Evolutionary conservation across 768 basidiomycete genomes (phyloP).

Genomic region (Heimioporus sp.): DNA sequence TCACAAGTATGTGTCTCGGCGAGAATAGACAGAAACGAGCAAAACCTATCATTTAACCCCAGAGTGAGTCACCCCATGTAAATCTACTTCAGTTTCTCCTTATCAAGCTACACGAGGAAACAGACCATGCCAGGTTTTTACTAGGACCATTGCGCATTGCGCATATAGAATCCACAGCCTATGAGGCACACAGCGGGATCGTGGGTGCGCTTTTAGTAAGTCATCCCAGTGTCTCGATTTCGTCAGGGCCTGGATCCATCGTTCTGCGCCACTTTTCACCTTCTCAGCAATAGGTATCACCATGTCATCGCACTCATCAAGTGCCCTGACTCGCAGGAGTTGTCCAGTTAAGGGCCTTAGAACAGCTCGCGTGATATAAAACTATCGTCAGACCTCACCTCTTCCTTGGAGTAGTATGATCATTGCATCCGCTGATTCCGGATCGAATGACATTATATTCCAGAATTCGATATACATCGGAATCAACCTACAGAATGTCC

Average conservation of each 20-base stretch:
- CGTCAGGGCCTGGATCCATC: not conserved
- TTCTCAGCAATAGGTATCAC: not conserved
- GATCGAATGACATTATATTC: not conserved
- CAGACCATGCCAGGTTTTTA: no score
- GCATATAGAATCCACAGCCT: not conserved
- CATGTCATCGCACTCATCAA: not conserved
- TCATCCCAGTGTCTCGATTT: no score
- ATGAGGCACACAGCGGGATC: not conserved
- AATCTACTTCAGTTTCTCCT: no score
- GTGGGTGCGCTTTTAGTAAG: no score
- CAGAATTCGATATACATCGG: conserved; percentile 12
- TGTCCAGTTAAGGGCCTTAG: not conserved
- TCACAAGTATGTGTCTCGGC: no score
- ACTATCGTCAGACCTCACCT: not conserved
- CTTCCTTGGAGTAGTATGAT: not conserved
- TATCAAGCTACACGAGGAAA: no score
- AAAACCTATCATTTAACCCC: no score
- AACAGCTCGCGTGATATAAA: conserved; percentile 8
- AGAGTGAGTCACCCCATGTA: no score
- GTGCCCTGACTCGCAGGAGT: not conserved
- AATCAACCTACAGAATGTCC: conserved; percentile 10
- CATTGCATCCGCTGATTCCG: not conserved
- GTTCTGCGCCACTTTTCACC: not conserved
- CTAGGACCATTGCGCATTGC: not conserved
- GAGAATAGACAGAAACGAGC: no score